phyloP scores from a whole-genome alignment of 2,329 filamentous ascomycete species.

The Pseudopithomyces maydicus region DNA sequence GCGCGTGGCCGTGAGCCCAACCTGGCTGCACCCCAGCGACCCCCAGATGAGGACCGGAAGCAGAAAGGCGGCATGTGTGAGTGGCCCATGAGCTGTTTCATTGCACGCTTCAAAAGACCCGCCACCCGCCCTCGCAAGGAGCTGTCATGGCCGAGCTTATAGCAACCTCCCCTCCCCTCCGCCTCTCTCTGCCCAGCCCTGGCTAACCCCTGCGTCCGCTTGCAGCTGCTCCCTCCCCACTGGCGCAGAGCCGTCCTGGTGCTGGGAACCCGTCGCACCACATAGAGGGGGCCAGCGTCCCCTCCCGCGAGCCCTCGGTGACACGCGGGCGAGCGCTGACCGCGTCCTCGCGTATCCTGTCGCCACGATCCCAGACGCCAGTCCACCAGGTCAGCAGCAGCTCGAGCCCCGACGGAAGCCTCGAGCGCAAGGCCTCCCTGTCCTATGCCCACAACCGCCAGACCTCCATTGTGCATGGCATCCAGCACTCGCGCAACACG shows the following conservation, averaged over 20 bases:
- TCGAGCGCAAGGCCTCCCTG: slow-evolving; percentile 57
- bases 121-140: background rate
- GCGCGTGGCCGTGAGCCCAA: slow-evolving; percentile 19
- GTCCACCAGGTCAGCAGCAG: slow-evolving; percentile 35
- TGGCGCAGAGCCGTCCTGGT: slow-evolving; percentile 46
- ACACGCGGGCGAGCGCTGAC: slow-evolving; percentile 54
- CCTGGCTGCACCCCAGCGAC: slow-evolving; percentile 21
- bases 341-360: slow-evolving; percentile 48
- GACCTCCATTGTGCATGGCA: slow-evolving; percentile 95
- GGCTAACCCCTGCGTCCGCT: slow-evolving; percentile 37
- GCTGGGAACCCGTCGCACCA: slow-evolving; percentile 46
- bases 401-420: slow-evolving; percentile 46
- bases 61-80: slow-evolving; percentile 46
- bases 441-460: slow-evolving; percentile 90
- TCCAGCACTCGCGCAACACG: slow-evolving; percentile 89
- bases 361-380: slow-evolving; percentile 52
- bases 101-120: slow-evolving; percentile 20
- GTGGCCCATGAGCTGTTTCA: slow-evolving; percentile 18
- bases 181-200: slow-evolving; percentile 24
- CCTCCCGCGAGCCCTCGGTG: slow-evolving; percentile 50
- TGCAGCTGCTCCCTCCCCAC: slow-evolving; percentile 46
- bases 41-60: slow-evolving; percentile 40
- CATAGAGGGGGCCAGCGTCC: slow-evolving; percentile 35
- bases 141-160: slow-evolving; percentile 24
- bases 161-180: slow-evolving; percentile 19